Evolutionary conservation across 345 rosid genomes (phyloP), one percentile per base, ranked within the genome.

Genomic region (Abelmoschus esculentus): DNA sequence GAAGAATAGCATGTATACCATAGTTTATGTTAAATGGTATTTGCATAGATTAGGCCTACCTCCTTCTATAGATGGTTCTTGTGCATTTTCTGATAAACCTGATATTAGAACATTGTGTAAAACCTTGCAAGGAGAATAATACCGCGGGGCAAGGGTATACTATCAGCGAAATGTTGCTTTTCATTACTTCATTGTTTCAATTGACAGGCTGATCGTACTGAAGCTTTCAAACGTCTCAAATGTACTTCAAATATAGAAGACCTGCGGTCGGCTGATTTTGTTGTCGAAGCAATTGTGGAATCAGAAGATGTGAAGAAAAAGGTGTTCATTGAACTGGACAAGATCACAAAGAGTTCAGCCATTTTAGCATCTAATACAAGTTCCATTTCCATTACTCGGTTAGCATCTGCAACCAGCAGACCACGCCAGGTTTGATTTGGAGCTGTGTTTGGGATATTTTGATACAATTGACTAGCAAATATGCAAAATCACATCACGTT

Each of bases 321-420:
- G 70, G 75, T 91, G 78, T 91, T 91, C 70, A 29, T 70, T 40
- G 83, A 86, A 36, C 65, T 93, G 4, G 95, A 89, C 76, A 82
- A 74, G 81, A 76, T 86, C 32, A 75, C 83, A 5, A 93, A 90
- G 77, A 69, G 79, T 57, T 82, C 90, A 69, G 83, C 92, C 11
- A 83, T 93, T 61, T 81, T 93, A 80, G 97, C 97, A 5, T 90
- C 97, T 10, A 93, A 93, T 66, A 93, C 97, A 47, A 93, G 97
- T 75, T 89, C 97, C 69, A 88, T 93, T 74, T 89, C 96, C 72
- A 89, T 93, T 42, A 89, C 97, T 73, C 92, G 95, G 69, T 78
- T 93, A 52, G 96, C 96, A 26, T 83, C 97, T 19, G 82, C 86
- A 0, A 91, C 97, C 17, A 72, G 76, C 74, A 83, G 97, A 74